Base-by-base conservation (phyloP, 2,329 filamentous ascomycete species). In the Capronia coronata region DNA sequence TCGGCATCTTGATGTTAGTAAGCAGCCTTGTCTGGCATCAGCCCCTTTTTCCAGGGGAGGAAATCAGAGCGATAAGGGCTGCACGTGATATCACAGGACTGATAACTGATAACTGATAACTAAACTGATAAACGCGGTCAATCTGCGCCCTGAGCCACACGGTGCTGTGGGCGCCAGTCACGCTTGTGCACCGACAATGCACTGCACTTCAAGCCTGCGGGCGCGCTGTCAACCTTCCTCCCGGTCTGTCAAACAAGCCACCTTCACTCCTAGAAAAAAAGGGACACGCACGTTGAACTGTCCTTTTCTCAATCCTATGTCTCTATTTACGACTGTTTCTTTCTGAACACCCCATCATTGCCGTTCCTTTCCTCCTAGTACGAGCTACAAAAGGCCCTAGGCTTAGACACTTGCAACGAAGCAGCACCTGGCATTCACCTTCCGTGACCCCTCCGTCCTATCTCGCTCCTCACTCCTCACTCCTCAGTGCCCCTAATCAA, bases 251-350 rank as follows among this genome's bases (percentile, higher is more conserved):
- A 41, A 23, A 41, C 21, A n/a, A 9, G 34, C 18, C 34, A 37
- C 34, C 34, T 32, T 32, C 13, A n/a, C n/a, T n/a, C n/a, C n/a
- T n/a, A n/a, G n/a, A n/a, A n/a, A n/a, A n/a, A n/a, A n/a, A n/a
- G n/a, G n/a, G n/a, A n/a, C 29, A n/a, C 14, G 11, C 34, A 18
- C 41, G 41, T 23, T 45, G 30, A 45, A 30, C 42, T 45, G 27
- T 45, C 42, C 42, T 35, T 37, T 45, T 45, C 29, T 43, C 25
- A 18, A 19, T n/a, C 7, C 29, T 10, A n/a, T 32, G 29, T 23
- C 6, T 16, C 38, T 21, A 8, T 41, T 14, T 19, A 22, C 29
- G 11, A 22, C 14, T 25, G 13, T 21, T 16, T 37, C 14, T 19
- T 37, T 37, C 34, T 9, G 11, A 16, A 37, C 30, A 13, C n/a